Evolutionary conservation across 2,329 filamentous ascomycete genomes (phyloP).

Genomic region (Trichoderma pleuroti): DNA sequence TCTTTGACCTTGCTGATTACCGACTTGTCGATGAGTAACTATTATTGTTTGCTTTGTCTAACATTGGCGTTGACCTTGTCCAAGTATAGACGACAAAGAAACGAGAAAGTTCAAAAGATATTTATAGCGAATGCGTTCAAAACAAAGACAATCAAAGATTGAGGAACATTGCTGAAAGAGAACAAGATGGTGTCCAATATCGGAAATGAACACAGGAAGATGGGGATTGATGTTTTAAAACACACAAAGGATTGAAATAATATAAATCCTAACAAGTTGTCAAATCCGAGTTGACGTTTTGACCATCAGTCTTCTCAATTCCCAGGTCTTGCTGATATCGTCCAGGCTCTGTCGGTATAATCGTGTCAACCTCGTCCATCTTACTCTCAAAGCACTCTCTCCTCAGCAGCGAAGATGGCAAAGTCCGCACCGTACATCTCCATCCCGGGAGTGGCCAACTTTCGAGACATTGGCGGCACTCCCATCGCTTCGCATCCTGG

Average conservation of each 20-base stretch:
- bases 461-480: background rate
- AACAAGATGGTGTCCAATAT: background rate
- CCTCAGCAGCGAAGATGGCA: background rate
- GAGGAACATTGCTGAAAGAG: background rate
- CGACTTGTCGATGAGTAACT: background rate
- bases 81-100: no score
- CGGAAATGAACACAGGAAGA: background rate
- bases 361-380: background rate
- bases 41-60: background rate
- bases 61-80: background rate
- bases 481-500: background rate
- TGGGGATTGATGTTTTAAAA: background rate
- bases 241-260: background rate
- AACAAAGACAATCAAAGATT: no score
- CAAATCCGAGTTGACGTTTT: no score
- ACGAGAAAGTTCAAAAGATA: background rate
- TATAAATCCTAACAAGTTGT: background rate
- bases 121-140: background rate
- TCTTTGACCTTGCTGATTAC: background rate
- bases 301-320: background rate
- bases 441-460: slow-evolving; percentile 4
- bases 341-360: background rate
- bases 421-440: background rate
- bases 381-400: background rate
- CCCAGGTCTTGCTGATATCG: background rate